Evolutionary conservation across 1,139 yeast genomes (phyloP), one percentile per base, ranked within the genome.

Genomic region (Nadsonia starkeyi-henricii): DNA sequence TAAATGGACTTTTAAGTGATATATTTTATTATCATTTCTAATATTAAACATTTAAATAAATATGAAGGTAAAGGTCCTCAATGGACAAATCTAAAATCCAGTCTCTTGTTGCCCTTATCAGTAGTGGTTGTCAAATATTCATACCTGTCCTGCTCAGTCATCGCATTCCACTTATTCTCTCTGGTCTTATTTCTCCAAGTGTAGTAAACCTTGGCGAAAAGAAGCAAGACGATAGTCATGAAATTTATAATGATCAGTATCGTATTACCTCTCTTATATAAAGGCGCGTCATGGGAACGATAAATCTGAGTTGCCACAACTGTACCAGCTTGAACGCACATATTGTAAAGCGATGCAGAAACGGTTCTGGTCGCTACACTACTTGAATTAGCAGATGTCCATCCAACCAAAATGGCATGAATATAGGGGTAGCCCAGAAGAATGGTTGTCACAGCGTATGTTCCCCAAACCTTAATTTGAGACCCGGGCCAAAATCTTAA

Each of bases 351-450:
- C 0, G 85, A 79, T 1, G 81, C 72, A 26, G 78, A 69, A 7
- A 80, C 73, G 0, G 84, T 74, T 54, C 86, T 68, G 3, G 75
- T 67, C 39, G 78, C 64, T 28, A 79, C 78, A 33, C 79, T 69
- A 54, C 77, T 75, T n/a, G 83, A 69, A 56, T 79, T 79, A 49
- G 74, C 64, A 1, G 83, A 77, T 46, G 74, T 71, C 79, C 83
- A 77, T 3, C 77, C 65, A 43, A 78, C 79, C 54, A 72, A 65
- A 47, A 78, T 68, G 1, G 83, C 79, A 60, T 77, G 75, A 28
- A 70, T 67, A 50, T 76, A 77, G 1, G 69, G 65, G 45, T 69
- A 69, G 2, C 78, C 79, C 26, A 75, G 59, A 1, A 72, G 57
- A 42, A 78, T 54, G 0, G 79, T 71, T 43, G 71, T 65, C 21